Conservation (phyloP, 2,329 filamentous ascomycete genomes). For the Chlorencoelia australis region DNA sequence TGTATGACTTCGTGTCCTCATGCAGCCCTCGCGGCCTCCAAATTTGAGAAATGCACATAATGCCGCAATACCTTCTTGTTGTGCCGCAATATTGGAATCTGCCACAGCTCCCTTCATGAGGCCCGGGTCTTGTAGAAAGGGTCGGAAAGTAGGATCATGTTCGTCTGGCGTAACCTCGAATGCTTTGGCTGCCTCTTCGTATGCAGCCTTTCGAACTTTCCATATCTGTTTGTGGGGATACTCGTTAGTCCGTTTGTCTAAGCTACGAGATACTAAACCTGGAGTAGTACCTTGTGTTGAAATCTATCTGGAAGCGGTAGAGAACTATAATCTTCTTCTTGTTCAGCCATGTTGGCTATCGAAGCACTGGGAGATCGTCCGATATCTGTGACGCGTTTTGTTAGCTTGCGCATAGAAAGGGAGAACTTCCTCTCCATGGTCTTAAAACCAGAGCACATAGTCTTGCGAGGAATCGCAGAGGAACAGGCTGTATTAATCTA, state of each 20-base stretch:
- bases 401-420: conserved; percentile 20
- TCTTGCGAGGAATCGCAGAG: conserved; percentile 9
- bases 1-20: conserved; percentile 65
- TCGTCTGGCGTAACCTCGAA: conserved; percentile 83
- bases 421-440: conserved; percentile 14
- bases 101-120: conserved; percentile 88
- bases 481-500: neutral
- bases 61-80: conserved; percentile 82
- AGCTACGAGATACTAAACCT: neutral
- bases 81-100: conserved; percentile 94
- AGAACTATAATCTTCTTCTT: conserved; percentile 73
- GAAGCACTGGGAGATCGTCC: conserved; percentile 7
- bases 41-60: conserved; percentile 90
- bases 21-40: conserved; percentile 68
- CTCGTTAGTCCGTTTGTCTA: conserved; percentile 16
- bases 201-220: conserved; percentile 93
- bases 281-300: conserved; percentile 57
- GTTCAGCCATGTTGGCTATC: conserved; percentile 56
- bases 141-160: conserved; percentile 72
- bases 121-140: conserved; percentile 74
- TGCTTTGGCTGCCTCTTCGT: conserved; percentile 82
- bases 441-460: conserved; percentile 13
- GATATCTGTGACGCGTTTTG: conserved; percentile 16
- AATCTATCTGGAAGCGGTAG: conserved; percentile 73
- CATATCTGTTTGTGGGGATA: conserved; percentile 49